These are phyloP conservation scores for Anacardium occidentale DNA, from an alignment of 345 rosid genomes.

Conservation along the genomic window DNA sequence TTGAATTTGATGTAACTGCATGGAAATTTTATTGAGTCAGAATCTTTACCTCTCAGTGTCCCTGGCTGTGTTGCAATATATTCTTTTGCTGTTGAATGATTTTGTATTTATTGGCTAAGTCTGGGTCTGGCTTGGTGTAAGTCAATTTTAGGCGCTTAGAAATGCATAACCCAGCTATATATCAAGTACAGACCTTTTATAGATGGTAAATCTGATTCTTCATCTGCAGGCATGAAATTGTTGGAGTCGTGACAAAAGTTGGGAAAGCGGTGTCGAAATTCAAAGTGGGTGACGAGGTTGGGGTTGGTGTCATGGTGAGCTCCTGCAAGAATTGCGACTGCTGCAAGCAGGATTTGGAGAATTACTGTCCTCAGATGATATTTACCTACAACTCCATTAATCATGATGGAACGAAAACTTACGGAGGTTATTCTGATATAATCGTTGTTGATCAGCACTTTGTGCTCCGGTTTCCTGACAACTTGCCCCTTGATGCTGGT, in stretches of 20 bases:
- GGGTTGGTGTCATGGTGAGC: slow-evolving; percentile 72
- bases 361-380: slow-evolving; percentile 54
- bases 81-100: not conserved
- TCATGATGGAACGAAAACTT: slow-evolving; percentile 57
- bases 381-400: slow-evolving; percentile 54
- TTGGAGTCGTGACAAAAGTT: slow-evolving; percentile 58
- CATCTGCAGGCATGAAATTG: slow-evolving; percentile 74
- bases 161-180: not conserved
- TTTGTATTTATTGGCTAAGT: not conserved
- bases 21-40: too few relatives aligned
- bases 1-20: not conserved
- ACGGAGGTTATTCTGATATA: slow-evolving; percentile 76
- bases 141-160: not conserved
- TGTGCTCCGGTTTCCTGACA: slow-evolving; percentile 64
- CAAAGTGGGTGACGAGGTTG: slow-evolving; percentile 66
- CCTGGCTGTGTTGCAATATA: not conserved
- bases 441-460: slow-evolving; percentile 71
- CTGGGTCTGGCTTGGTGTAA: not conserved
- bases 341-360: slow-evolving; percentile 74
- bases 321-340: slow-evolving; percentile 71
- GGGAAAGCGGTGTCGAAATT: slow-evolving; percentile 68
- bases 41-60: not conserved
- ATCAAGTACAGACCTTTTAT: not conserved
- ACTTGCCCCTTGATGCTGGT: slow-evolving; percentile 59
- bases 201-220: slow-evolving; percentile 3